Evolutionary conservation across 495 filamentous ascomycete species (phyloP).

Genomic region (Lophium mytilinum): DNA sequence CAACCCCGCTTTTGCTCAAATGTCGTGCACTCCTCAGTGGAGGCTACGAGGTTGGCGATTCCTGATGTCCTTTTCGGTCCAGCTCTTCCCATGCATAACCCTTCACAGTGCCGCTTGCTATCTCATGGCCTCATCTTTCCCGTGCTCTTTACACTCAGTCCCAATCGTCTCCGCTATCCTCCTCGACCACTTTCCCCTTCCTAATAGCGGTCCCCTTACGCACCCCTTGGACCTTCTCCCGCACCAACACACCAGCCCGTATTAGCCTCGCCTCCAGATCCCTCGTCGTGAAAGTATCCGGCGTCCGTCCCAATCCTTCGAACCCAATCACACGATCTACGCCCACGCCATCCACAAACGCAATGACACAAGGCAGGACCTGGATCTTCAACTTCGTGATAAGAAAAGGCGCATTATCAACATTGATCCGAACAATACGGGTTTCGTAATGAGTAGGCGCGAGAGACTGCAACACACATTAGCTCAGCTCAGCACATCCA

Average conservation of each 20-base stretch:
- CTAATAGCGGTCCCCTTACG: conserved; percentile 29
- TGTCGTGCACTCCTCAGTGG: no score
- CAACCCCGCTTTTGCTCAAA: no score
- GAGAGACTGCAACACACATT: conserved; percentile 29
- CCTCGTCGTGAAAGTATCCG: conserved; percentile 52
- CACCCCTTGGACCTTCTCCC: conserved; percentile 40
- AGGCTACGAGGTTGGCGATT: no score
- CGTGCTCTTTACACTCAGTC: conserved; percentile 40
- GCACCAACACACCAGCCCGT: conserved; percentile 48
- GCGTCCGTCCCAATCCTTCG: conserved; percentile 56
- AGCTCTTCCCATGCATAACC: no score
- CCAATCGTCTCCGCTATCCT: conserved; percentile 51
- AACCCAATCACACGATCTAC: conserved; percentile 68
- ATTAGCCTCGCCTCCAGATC: conserved; percentile 60
- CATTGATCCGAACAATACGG: conserved; percentile 59
- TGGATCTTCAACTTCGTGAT: conserved; percentile 61
- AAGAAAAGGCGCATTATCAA: conserved; percentile 65
- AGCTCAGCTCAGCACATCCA: neutral
- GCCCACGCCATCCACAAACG: conserved; percentile 59
- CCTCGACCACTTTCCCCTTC: conserved; percentile 29
- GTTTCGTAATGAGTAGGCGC: conserved; percentile 60
- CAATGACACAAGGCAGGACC: conserved; percentile 68
- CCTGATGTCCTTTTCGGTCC: no score
- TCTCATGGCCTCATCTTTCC: no score
- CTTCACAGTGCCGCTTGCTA: no score